Percentiles rank a stretch among this genome's conserved stretches.
These are phyloP conservation scores for Acorus gramineus DNA, from an alignment of 106 monocot genomes.

Conservation along the genomic window DNA sequence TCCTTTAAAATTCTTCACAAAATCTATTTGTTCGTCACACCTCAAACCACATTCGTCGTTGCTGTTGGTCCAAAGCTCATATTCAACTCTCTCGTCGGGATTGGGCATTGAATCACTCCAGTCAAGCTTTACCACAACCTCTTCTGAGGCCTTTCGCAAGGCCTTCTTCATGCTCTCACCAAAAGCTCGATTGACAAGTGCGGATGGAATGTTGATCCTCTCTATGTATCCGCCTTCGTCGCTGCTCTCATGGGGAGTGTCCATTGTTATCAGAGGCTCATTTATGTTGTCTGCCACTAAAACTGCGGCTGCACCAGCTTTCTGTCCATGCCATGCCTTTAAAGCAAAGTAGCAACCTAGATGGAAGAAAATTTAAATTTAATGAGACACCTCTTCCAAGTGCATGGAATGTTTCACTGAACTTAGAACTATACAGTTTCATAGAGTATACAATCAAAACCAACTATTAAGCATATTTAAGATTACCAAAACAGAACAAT, in stretches of 20 bases:
- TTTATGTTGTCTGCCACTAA: slow-evolving; percentile 46
- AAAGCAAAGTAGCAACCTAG: slow-evolving; percentile 57
- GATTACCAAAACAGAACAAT: too few relatives aligned
- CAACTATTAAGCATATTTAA: too few relatives aligned
- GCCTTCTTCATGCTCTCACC: slow-evolving; percentile 43
- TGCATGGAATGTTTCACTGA: too few relatives aligned
- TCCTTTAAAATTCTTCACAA: slow-evolving; percentile 66
- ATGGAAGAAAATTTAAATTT: background rate
- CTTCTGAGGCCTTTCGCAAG: slow-evolving; percentile 16
- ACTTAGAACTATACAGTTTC: too few relatives aligned
- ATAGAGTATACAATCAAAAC: too few relatives aligned
- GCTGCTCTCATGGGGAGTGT: slow-evolving; percentile 43
- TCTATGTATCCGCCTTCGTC: slow-evolving; percentile 27
- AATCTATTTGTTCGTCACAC: slow-evolving; percentile 58
- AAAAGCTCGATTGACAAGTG: slow-evolving; percentile 39
- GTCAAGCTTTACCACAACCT: slow-evolving; percentile 47
- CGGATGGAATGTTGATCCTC: slow-evolving; percentile 52
- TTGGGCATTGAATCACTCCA: slow-evolving; percentile 78
- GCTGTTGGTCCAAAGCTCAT: slow-evolving; percentile 73
- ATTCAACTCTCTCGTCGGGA: slow-evolving; percentile 62
- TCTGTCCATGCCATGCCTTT: slow-evolving; percentile 71
- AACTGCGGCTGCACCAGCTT: slow-evolving; percentile 54
- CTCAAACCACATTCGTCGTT: slow-evolving; percentile 59
- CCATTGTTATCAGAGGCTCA: slow-evolving; percentile 68
- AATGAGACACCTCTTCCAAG: background rate